Evolutionary conservation across 2,329 filamentous ascomycete species (phyloP).

Genomic region (Trichophyton rubrum): DNA sequence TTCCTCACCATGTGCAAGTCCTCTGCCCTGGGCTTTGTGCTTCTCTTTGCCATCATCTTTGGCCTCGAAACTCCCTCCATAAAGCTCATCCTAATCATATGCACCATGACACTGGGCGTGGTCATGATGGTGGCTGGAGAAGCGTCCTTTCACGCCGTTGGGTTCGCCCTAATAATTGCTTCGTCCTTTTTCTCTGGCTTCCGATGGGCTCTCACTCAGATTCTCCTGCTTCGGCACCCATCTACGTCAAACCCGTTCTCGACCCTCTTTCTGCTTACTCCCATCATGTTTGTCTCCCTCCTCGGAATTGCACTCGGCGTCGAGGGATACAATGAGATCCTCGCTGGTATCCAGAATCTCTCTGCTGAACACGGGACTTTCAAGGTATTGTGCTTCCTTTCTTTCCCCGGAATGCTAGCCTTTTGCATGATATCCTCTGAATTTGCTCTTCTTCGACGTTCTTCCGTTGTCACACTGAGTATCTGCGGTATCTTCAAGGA

Average conservation of each 20-base stretch:
- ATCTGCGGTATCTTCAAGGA: slow-evolving; percentile 99
- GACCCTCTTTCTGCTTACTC: slow-evolving; percentile 93
- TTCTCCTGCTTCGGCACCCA: slow-evolving; percentile 82
- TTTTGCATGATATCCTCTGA: slow-evolving; percentile 96
- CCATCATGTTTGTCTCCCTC: slow-evolving; percentile 84
- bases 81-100: slow-evolving; percentile 75
- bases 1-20: slow-evolving; percentile 99
- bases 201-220: slow-evolving; percentile 96
- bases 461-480: slow-evolving; percentile 86
- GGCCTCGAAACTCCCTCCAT: slow-evolving; percentile 77
- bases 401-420: slow-evolving; percentile 83
- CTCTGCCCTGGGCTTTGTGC: slow-evolving; percentile 84
- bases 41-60: slow-evolving; percentile 90
- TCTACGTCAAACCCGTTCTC: slow-evolving; percentile 94
- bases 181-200: slow-evolving; percentile 94
- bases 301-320: slow-evolving; percentile 70
- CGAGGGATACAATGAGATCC: slow-evolving; percentile 61
- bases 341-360: slow-evolving; percentile 53
- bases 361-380: slow-evolving; percentile 54
- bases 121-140: slow-evolving; percentile 98
- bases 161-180: slow-evolving; percentile 84
- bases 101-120: slow-evolving; percentile 82
- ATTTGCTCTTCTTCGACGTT: slow-evolving; percentile 88
- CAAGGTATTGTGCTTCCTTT: slow-evolving; percentile 56
- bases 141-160: slow-evolving; percentile 71